These are phyloP conservation scores for Hirschfeldia incana DNA, from an alignment of 345 rosid species.

Conservation along the genomic window DNA sequence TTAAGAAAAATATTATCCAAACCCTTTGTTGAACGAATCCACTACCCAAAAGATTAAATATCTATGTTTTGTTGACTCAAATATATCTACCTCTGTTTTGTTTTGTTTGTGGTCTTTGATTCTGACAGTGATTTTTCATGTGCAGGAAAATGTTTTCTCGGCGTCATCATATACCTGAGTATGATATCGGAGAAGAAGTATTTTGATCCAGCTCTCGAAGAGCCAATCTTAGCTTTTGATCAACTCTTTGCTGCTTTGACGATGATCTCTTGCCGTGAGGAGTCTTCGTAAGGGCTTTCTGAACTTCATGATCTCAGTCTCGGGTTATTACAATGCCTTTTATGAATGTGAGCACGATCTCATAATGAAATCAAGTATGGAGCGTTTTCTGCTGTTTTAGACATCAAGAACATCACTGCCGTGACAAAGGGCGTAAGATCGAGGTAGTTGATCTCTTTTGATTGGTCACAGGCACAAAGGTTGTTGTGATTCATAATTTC, in stretches of 20 bases:
- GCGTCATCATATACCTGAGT: conserved; percentile 58
- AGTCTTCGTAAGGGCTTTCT: conserved; percentile 57
- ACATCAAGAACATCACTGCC: conserved; percentile 51
- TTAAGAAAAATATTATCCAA: too few relatives aligned
- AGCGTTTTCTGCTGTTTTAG: conserved; percentile 53
- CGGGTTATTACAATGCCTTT: conserved; percentile 47
- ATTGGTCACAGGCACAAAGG: conserved; percentile 50
- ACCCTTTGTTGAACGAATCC: too few relatives aligned
- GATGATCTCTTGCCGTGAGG: conserved; percentile 75
- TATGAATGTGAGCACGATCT: too few relatives aligned
- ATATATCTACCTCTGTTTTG: conserved; percentile 31
- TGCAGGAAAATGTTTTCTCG: conserved; percentile 44
- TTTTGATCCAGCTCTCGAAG: conserved; percentile 78
- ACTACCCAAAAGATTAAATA: too few relatives aligned
- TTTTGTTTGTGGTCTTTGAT: conserved; percentile 25
- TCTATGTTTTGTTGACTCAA: neutral
- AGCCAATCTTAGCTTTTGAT: conserved; percentile 53
- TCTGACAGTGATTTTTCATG: conserved; percentile 17
- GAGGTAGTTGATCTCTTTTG: conserved; percentile 68
- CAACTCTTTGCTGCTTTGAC: conserved; percentile 74
- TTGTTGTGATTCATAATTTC: conserved; percentile 55
- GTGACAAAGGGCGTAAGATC: conserved; percentile 68
- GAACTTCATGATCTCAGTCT: conserved; percentile 47
- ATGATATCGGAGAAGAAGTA: conserved; percentile 81
- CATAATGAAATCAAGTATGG: conserved; percentile 58